These are phyloP conservation scores for Miamiensis avidus DNA, from an alignment of 169 alveolate genomes.

Conservation along the genomic window DNA sequence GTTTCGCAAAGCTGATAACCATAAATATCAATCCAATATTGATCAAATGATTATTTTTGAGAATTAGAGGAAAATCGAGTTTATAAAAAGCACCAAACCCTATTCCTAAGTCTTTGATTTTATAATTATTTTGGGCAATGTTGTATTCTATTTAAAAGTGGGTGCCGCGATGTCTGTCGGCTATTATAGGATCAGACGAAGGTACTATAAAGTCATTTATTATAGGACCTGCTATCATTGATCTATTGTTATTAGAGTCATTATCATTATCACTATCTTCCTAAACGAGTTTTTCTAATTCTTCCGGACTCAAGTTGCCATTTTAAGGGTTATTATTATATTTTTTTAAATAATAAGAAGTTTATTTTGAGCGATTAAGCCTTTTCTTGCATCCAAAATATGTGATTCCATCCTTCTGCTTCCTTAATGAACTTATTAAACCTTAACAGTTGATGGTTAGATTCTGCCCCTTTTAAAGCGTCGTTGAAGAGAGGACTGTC, in stretches of 20 bases:
- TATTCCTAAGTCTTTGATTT: slow-evolving; percentile 75
- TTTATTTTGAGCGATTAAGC: neutral
- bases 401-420: slow-evolving; percentile 52
- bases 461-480: slow-evolving; percentile 40
- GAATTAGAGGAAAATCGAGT: slow-evolving; percentile 51
- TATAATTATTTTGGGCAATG: slow-evolving; percentile 36
- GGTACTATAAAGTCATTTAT: slow-evolving; percentile 68
- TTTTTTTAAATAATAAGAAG: neutral
- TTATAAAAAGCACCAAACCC: slow-evolving; percentile 80
- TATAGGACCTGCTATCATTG: slow-evolving; percentile 13
- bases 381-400: slow-evolving; percentile 63
- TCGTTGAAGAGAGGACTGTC: slow-evolving; percentile 24
- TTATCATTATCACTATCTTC: neutral
- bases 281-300: neutral
- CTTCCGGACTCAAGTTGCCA: neutral
- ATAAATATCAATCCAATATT: slow-evolving; percentile 77
- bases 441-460: slow-evolving; percentile 50
- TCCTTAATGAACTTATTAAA: slow-evolving; percentile 37
- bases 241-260: neutral
- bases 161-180: slow-evolving; percentile 48
- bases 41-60: slow-evolving; percentile 68
- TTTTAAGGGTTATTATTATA: no score
- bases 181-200: slow-evolving; percentile 47
- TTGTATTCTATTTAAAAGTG: slow-evolving; percentile 55
- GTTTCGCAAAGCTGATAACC: slow-evolving; percentile 57